Conservation (phyloP, 805 yeast species). For the Candida ponderosae region DNA sequence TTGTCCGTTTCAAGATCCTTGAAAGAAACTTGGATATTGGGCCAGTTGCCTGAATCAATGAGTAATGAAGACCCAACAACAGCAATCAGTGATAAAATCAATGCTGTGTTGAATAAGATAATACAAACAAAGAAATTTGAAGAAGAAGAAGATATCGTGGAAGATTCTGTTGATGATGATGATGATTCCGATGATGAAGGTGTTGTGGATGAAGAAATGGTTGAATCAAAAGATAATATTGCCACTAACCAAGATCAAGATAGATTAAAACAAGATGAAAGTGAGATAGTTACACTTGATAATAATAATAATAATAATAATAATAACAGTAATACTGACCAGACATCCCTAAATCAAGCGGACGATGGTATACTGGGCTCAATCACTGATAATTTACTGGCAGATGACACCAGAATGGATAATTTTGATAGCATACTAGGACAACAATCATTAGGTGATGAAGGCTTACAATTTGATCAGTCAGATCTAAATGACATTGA, state of each 20-base stretch:
- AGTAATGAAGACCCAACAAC: slow-evolving; percentile 7
- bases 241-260: not conserved
- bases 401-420: not conserved
- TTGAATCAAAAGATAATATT: slow-evolving; percentile 1
- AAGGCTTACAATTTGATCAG: slow-evolving; percentile 5
- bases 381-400: not conserved
- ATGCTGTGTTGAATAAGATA: slow-evolving; percentile 4
- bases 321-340: not conserved
- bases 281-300: not conserved
- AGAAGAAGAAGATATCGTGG: slow-evolving; percentile 3
- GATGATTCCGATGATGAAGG: slow-evolving; percentile 6
- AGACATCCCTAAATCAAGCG: not conserved
- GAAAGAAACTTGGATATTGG: slow-evolving; percentile 51
- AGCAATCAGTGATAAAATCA: slow-evolving; percentile 5
- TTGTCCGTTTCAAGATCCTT: slow-evolving; percentile 39
- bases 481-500: slow-evolving; percentile 9
- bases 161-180: not conserved
- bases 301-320: not conserved
- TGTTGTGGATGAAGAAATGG: slow-evolving; percentile 2
- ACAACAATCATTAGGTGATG: slow-evolving; percentile 1
- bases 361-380: not conserved
- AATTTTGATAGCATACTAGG: not conserved
- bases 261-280: not conserved
- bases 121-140: slow-evolving; percentile 4
- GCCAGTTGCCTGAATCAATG: slow-evolving; percentile 34